Conservation (phyloP, 176 grass and related monocot species). For the Pontederia paniculata region DNA sequence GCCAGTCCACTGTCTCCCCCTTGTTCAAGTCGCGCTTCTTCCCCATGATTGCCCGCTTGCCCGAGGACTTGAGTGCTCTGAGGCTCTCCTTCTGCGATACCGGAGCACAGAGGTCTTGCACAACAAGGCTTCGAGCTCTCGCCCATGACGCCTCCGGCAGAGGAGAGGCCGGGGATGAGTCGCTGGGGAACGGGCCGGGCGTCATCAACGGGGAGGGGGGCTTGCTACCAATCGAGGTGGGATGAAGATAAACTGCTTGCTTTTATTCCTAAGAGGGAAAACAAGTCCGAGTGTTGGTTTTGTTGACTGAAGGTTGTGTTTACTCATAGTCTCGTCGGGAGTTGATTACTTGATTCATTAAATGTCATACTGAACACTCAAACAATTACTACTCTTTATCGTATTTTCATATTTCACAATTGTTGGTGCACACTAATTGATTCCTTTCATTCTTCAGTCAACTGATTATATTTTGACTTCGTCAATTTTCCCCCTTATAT, state of each 20-base stretch:
- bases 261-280: not conserved
- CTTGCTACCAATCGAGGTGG: not conserved
- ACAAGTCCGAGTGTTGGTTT: not conserved
- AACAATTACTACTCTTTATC: not conserved
- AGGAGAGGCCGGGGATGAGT: not conserved
- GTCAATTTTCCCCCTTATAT: no score
- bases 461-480: no score
- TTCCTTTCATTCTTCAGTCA: no score
- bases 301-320: no score
- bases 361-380: no score
- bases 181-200: not conserved
- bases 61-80: not conserved
- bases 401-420: not conserved
- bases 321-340: no score
- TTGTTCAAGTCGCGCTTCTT: not conserved
- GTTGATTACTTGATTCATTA: no score
- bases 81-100: not conserved
- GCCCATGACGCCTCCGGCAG: conserved; percentile 1
- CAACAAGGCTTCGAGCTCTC: not conserved
- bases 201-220: not conserved
- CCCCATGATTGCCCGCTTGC: not conserved
- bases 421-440: not conserved
- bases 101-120: not conserved
- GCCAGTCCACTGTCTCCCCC: not conserved
- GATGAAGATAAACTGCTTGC: not conserved